Percentiles rank a stretch among this genome's conserved stretches.
These are phyloP conservation scores for Trametes maxima DNA, from an alignment of 768 basidiomycete genomes.

Conservation along the genomic window DNA sequence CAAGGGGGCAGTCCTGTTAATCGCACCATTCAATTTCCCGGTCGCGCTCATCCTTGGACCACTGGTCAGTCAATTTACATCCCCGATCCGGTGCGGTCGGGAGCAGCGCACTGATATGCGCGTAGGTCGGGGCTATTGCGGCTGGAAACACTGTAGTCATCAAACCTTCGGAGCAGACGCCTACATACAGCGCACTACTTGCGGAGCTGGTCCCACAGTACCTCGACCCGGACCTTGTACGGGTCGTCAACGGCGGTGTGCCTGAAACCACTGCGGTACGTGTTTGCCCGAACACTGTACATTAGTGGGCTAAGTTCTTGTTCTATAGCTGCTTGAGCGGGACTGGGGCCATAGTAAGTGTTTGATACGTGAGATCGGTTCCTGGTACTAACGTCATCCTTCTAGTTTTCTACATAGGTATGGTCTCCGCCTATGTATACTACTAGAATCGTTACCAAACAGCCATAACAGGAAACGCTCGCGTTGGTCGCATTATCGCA, in stretches of 20 bases:
- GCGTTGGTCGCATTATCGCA: slow-evolving; percentile 68
- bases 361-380: background rate
- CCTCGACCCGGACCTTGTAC: slow-evolving; percentile 64
- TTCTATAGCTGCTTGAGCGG: slow-evolving; percentile 63
- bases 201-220: slow-evolving; percentile 75
- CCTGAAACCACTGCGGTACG: slow-evolving; percentile 61
- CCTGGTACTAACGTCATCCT: background rate
- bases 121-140: slow-evolving; percentile 63
- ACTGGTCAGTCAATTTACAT: slow-evolving; percentile 44
- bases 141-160: slow-evolving; percentile 73
- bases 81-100: background rate
- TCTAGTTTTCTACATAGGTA: slow-evolving; percentile 22
- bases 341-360: slow-evolving; percentile 65
- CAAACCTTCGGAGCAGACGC: slow-evolving; percentile 76
- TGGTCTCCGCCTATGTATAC: background rate
- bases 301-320: background rate
- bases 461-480: slow-evolving; percentile 31
- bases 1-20: slow-evolving; percentile 73
- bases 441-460: too few relatives aligned
- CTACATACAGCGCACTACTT: slow-evolving; percentile 56
- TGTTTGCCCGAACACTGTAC: too few relatives aligned
- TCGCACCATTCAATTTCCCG: slow-evolving; percentile 79
- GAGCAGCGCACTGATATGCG: background rate
- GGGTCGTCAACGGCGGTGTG: slow-evolving; percentile 69
- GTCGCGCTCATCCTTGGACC: slow-evolving; percentile 59